Evolutionary conservation across 2,329 filamentous ascomycete species (phyloP).

Genomic region (Thelonectria olida): DNA sequence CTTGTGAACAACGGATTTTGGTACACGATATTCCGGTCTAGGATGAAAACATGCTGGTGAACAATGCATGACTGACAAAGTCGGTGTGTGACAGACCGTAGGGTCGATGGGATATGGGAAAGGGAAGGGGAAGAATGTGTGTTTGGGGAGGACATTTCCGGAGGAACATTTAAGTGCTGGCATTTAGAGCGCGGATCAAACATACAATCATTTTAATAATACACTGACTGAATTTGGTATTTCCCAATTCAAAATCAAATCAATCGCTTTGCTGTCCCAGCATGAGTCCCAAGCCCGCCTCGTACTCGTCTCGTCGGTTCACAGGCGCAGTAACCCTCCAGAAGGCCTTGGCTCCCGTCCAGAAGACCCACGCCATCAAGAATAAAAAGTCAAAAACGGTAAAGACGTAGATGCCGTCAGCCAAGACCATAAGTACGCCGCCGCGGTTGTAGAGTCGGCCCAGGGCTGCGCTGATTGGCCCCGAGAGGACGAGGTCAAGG

Average conservation of each 20-base stretch:
- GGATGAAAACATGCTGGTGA: conserved; percentile 11
- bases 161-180: neutral
- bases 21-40: conserved; percentile 12
- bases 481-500: conserved; percentile 15
- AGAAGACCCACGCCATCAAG: conserved; percentile 27
- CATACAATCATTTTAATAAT: neutral
- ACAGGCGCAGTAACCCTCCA: conserved; percentile 22
- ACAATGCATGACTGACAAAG: conserved; percentile 19
- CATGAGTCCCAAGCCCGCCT: conserved; percentile 18
- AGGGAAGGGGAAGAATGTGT: neutral
- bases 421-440: conserved; percentile 1
- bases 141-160: neutral
- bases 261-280: conserved; percentile 9
- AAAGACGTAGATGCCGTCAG: conserved; percentile 6
- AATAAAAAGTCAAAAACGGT: conserved; percentile 3
- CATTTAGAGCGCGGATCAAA: neutral
- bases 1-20: neutral
- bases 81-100: conserved; percentile 25
- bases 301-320: conserved; percentile 17
- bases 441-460: neutral
- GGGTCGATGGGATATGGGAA: neutral
- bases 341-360: conserved; percentile 22
- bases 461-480: conserved; percentile 10
- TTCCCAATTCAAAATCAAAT: neutral
- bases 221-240: neutral